A percentile compares a stretch with the other conserved stretches of the same genome.
These are phyloP conservation scores for Termitomyces eurrhizus DNA, from an alignment of 768 basidiomycete species.

Conservation along the genomic window DNA sequence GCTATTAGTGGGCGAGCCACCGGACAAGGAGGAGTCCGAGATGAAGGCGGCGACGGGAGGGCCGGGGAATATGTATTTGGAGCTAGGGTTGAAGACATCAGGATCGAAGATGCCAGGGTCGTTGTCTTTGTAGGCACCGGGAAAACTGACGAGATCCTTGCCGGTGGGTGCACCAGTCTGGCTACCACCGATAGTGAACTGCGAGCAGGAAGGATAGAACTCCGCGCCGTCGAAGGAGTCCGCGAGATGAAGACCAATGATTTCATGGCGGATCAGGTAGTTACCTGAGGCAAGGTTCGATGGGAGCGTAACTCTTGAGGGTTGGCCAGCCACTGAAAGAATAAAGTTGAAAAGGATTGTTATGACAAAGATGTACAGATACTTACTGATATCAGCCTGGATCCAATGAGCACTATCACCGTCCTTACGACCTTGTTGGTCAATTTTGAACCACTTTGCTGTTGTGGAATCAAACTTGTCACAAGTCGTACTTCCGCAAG, in stretches of 20 bases:
- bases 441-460: constrained; percentile 75
- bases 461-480: constrained; percentile 52
- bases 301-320: constrained; percentile 42
- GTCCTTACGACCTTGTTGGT: constrained; percentile 42
- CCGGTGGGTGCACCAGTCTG: constrained; percentile 42
- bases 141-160: constrained; percentile 57
- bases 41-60: constrained; percentile 44
- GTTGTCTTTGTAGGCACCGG: constrained; percentile 67
- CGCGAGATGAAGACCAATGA: constrained; percentile 73
- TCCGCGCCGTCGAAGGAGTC: constrained; percentile 59
- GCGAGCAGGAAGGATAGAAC: constrained; percentile 74
- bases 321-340: constrained; percentile 33
- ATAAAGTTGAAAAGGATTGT: neutral
- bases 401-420: constrained; percentile 38
- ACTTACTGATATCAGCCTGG: constrained; percentile 52
- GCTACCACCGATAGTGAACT: constrained; percentile 52
- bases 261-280: constrained; percentile 77
- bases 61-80: constrained; percentile 45
- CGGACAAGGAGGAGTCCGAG: constrained; percentile 7
- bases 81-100: constrained; percentile 32
- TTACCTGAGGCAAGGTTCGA: constrained; percentile 57
- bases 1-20: neutral
- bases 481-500: constrained; percentile 55
- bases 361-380: neutral
- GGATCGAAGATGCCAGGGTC: constrained; percentile 70